phyloP scores from a whole-genome alignment of 2,329 filamentous ascomycete species.

The Furcasterigmium sp. region DNA sequence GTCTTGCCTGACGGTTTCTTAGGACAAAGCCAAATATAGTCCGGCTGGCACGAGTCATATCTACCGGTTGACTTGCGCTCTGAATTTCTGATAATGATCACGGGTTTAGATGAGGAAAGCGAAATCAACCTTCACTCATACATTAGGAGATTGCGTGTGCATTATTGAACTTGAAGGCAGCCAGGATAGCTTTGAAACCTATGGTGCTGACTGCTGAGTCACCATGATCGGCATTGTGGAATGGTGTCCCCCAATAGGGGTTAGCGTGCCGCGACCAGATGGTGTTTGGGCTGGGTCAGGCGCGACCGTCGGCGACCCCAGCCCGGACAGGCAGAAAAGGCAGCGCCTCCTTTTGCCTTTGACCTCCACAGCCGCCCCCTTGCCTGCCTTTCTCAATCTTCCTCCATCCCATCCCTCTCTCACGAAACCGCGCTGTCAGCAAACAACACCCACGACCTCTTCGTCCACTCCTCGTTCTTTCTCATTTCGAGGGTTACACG shows the following conservation, averaged over 20 bases:
- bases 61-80: no score
- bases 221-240: no score
- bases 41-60: no score
- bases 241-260: not conserved
- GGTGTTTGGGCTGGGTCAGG: not conserved
- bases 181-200: no score
- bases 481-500: not conserved
- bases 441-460: not conserved
- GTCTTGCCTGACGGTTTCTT: no score
- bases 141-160: no score
- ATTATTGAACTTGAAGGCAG: no score
- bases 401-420: not conserved
- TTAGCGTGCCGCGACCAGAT: constrained; percentile 1
- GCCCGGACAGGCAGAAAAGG: constrained; percentile 4
- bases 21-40: no score
- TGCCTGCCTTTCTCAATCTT: not conserved
- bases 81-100: no score
- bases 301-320: constrained; percentile 1
- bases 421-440: not conserved
- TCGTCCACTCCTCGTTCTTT: not conserved
- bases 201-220: not conserved
- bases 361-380: not conserved
- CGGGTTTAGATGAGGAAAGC: no score
- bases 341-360: constrained; percentile 1
- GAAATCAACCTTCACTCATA: no score